Conservation (phyloP, 2,329 filamentous ascomycete species). For the Penicillium sp. region DNA sequence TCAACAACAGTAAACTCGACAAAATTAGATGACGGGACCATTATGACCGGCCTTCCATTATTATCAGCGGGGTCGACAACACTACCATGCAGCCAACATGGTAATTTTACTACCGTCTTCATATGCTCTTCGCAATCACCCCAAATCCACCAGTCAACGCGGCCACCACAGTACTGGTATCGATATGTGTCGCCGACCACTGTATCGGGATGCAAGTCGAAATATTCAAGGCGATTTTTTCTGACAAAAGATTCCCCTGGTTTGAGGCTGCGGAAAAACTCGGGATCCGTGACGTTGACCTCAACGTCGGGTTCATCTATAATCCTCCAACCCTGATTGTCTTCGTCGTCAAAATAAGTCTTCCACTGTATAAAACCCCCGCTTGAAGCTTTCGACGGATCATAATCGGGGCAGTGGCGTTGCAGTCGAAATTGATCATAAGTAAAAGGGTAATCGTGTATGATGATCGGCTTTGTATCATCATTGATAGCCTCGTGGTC, state of each 20-base stretch:
- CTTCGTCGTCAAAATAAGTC: constrained; percentile 2
- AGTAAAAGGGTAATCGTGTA: constrained; percentile 3
- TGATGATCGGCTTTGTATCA: constrained; percentile 3
- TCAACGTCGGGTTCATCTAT: constrained; percentile 4
- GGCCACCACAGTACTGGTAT: constrained; percentile 6
- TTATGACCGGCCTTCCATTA: constrained; percentile 5
- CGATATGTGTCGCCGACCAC: constrained; percentile 7
- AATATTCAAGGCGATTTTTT: background rate
- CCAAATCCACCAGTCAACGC: constrained; percentile 7
- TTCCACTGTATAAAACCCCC: constrained; percentile 1
- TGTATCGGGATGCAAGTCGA: constrained; percentile 2
- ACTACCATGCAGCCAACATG: constrained; percentile 5
- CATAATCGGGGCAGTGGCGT: constrained; percentile 1
- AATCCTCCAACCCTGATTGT: constrained; percentile 1
- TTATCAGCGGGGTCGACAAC: constrained; percentile 8
- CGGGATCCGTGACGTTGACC: background rate
- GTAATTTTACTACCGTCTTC: constrained; percentile 7
- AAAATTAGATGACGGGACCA: constrained; percentile 2
- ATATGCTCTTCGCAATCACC: constrained; percentile 4
- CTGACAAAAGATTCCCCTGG: background rate
- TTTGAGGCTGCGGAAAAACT: constrained; percentile 1
- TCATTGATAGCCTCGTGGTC: background rate
- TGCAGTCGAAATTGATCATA: background rate
- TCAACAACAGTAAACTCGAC: constrained; percentile 8
- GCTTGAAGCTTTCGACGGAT: background rate